These are phyloP conservation scores for Delphinella strobiligena DNA, from an alignment of 2,329 filamentous ascomycete genomes.

Conservation along the genomic window DNA sequence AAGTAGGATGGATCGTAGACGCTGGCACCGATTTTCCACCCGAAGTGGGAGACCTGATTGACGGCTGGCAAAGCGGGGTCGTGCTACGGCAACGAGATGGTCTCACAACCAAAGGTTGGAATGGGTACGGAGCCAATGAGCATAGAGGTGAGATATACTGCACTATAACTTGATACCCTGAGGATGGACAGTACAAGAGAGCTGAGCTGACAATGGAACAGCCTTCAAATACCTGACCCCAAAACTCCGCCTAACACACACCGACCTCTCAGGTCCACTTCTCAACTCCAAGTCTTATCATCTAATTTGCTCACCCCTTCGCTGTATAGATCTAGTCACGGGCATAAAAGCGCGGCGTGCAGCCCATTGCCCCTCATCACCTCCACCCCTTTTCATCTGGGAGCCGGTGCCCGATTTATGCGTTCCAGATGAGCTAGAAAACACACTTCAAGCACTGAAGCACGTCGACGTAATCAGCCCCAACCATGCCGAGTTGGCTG, in stretches of 20 bases:
- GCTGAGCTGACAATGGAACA: constrained; percentile 26
- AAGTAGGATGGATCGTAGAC: constrained; percentile 85
- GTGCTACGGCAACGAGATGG: constrained; percentile 55
- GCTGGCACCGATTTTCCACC: constrained; percentile 76
- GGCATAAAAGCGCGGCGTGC: constrained; percentile 50
- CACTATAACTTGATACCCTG: too few species aligned
- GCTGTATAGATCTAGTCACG: constrained; percentile 64
- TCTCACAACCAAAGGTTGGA: constrained; percentile 83
- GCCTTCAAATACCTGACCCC: constrained; percentile 78
- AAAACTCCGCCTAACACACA: constrained; percentile 67
- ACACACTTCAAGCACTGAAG: constrained; percentile 40
- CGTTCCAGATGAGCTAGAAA: constrained; percentile 49
- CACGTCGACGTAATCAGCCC: constrained; percentile 55
- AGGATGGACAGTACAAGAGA: too few species aligned
- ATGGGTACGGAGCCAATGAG: constrained; percentile 59
- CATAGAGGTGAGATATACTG: constrained; percentile 15
- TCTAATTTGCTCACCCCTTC: constrained; percentile 67
- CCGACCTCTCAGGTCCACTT: constrained; percentile 54
- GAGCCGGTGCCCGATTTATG: constrained; percentile 89
- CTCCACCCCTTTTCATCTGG: constrained; percentile 70
- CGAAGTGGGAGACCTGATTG: constrained; percentile 50
- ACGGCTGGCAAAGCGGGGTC: constrained; percentile 64
- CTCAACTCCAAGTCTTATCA: constrained; percentile 70
- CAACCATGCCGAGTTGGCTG: constrained; percentile 80
- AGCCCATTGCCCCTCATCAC: constrained; percentile 20